Base-by-base conservation (phyloP, 495 filamentous ascomycete species). In the Letharia columbiana region DNA sequence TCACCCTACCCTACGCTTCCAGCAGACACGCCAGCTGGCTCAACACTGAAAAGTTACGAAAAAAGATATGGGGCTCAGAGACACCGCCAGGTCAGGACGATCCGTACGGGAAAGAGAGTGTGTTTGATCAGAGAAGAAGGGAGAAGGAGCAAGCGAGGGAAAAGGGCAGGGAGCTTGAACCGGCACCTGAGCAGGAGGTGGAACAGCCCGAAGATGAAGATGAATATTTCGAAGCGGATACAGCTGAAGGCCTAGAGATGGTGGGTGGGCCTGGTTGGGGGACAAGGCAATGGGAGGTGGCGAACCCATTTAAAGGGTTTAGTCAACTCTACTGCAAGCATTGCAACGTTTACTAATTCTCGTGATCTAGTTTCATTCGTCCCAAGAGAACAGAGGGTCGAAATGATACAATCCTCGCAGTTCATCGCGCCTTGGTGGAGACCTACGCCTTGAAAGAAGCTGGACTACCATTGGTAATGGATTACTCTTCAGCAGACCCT, bases 381-480 rank as follows among this genome's bases (percentile, higher is more conserved):
- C 35, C 63, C 5, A 56, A 61, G n/a, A 63, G 71, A 67, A 35
- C 76, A 70, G 61, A 62, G 47, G 50, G 52, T 52, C 44, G 69
- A 64, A 61, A 70, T 64, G 64, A 75, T 56, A 69, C 71, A 68
- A 58, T 77, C 31, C 70, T 74, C 8, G 81, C 78, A 8, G 77
- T 87, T 39, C 83, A 87, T 67, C 73, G 78, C 62, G 85, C 86
- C n/a, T 67, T 89, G 17, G 78, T 88, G 4, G 87, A 90, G 75
- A 78, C 82, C 0, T 77, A 84, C 47, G 80, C 80, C 1, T 65
- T 88, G 62, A 75, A 75, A 60, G 64, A 79, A 65, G 75, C 73
- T 15, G 80, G 77, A 28, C 41, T 69, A n/a, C 44, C 64, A 41
- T 15, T 66, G 40, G 54, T 39, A 18, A 42, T 65, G 49, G 41